Evolutionary conservation across 257 asterid genomes (phyloP).

Genomic region (Catharanthus roseus): DNA sequence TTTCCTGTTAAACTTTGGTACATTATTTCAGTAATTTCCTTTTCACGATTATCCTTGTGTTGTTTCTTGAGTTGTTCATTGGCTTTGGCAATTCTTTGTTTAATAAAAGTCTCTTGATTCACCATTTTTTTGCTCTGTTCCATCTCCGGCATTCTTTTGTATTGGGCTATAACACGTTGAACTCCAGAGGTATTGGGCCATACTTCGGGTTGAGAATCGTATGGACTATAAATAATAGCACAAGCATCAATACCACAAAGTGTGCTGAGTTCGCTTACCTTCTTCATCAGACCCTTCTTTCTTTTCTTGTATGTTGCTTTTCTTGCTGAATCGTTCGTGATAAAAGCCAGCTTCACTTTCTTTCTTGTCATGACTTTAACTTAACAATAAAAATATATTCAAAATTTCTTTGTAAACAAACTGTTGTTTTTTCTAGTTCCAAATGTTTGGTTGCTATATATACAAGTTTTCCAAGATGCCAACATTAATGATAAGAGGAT

Average conservation of each 20-base stretch:
- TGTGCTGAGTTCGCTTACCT: conserved; percentile 63
- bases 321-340: conserved; percentile 53
- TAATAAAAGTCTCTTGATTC: neutral
- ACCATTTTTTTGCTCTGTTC: conserved; percentile 3
- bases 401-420: neutral
- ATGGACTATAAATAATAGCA: conserved; percentile 60
- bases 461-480: neutral
- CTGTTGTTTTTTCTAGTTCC: neutral
- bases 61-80: conserved; percentile 14
- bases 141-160: conserved; percentile 19
- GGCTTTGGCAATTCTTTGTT: conserved; percentile 18
- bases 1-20: conserved; percentile 8
- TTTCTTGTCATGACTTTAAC: conserved; percentile 44
- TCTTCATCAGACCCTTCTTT: conserved; percentile 64
- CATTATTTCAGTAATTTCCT: conserved; percentile 15
- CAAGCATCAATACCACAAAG: conserved; percentile 68
- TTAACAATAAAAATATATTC: neutral
- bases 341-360: conserved; percentile 73
- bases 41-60: conserved; percentile 13
- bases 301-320: conserved; percentile 70
- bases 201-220: conserved; percentile 49
- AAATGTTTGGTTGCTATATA: neutral
- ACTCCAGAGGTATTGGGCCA: conserved; percentile 42
- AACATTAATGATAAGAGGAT: neutral
- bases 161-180: conserved; percentile 23